These are phyloP conservation scores for Cydonia oblonga DNA, from an alignment of 331 rosid species.

Conservation along the genomic window DNA sequence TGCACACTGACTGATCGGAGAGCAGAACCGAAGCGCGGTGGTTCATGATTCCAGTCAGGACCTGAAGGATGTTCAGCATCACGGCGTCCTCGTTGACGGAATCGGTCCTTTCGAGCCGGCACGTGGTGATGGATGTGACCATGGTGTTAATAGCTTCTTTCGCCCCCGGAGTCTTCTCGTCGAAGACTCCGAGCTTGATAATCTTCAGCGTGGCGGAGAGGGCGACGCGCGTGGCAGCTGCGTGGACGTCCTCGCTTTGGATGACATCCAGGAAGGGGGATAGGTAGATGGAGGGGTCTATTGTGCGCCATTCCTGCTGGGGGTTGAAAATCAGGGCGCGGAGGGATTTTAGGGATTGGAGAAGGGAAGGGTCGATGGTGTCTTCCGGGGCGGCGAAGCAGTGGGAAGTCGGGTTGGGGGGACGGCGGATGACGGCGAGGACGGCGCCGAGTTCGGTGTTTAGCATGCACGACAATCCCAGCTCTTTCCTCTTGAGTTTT, in stretches of 20 bases:
- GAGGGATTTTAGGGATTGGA: constrained; percentile 62
- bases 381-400: constrained; percentile 29
- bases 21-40: constrained; percentile 51
- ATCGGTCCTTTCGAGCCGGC: constrained; percentile 70
- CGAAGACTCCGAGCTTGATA: constrained; percentile 55
- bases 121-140: constrained; percentile 40
- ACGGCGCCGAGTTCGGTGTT: constrained; percentile 80
- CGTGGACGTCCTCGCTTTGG: constrained; percentile 60
- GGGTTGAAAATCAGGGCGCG: constrained; percentile 66
- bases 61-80: constrained; percentile 77
- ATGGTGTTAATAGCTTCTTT: constrained; percentile 43
- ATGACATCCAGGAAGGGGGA: constrained; percentile 67
- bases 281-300: constrained; percentile 66
- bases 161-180: constrained; percentile 52
- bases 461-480: constrained; percentile 72
- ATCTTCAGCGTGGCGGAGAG: constrained; percentile 57
- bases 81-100: constrained; percentile 59
- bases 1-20: constrained; percentile 53
- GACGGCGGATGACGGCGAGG: constrained; percentile 64
- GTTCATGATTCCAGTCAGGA: constrained; percentile 42
- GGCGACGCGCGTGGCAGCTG: constrained; percentile 59
- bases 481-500: constrained; percentile 33
- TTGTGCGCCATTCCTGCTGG: constrained; percentile 62
- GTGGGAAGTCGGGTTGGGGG: constrained; percentile 22
- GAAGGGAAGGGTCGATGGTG: constrained; percentile 29